Base-by-base conservation (phyloP, 495 filamentous ascomycete species). In the Annulohypoxylon bovei region DNA sequence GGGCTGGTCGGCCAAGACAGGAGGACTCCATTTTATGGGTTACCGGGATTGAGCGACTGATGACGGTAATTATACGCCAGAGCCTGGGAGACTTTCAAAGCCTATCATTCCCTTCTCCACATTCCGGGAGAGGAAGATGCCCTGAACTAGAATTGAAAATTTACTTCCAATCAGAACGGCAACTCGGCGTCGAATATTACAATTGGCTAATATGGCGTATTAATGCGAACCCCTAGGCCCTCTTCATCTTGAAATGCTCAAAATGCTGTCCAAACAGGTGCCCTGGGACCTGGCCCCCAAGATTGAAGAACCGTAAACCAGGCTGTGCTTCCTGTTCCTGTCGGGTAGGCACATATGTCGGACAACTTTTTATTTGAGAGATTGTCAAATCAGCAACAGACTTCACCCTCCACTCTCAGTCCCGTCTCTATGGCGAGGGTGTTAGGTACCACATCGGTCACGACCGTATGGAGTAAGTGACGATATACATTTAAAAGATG, bases 301-400 rank as follows among this genome's bases (percentile, higher is more conserved):
- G 56, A 70, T 65, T 32, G 42, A 47, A 49, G 52, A 63, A 62
- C 67, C 62, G 44, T 55, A 47, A 67, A 37, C 62, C 62, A 69
- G 67, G 67, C 67, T 61, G 58, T 67, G 67, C 74, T 75, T 76
- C 69, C 73, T 74, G 78, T 80, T 77, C 77, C 77, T 78, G 72
- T 68, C 67, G 76, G 73, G 71, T 71, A 71, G 46, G 71, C 63
- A 63, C 61, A 62, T 69, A 67, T 39, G 58, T 54, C 54, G 62
- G 61, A 54, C 27, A 53, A 62, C 53, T 46, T 73, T 70, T 81
- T 78, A 74, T 75, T 74, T 65, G 58, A 63, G 72, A 74, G 70
- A 81, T 81, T 79, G 79, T 70, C 76, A 70, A 82, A 81, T 81
- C 77, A 81, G 47, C 55, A 54, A 61, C 46, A 0, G 9, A 22